A percentile compares a stretch with the other conserved stretches of the same genome.
These are phyloP conservation scores for Inga oerstediana DNA, from an alignment of 306 rosid genomes.

Conservation along the genomic window DNA sequence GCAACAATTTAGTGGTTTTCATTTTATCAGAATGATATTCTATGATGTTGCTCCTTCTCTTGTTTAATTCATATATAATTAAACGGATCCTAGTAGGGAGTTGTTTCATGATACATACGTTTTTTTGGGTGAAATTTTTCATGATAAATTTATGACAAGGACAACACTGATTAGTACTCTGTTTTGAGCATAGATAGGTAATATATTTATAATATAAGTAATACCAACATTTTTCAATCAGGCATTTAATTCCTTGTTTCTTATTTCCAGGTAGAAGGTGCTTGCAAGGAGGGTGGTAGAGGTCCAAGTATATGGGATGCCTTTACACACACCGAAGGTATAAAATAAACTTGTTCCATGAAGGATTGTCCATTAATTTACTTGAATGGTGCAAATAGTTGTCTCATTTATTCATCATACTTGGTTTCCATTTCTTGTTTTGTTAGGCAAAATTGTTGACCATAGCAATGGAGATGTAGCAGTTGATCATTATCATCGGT, in stretches of 20 bases:
- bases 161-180: constrained; percentile 1
- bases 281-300: constrained; percentile 71
- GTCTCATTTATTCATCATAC: constrained; percentile 2
- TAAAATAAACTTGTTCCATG: constrained; percentile 6
- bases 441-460: constrained; percentile 70
- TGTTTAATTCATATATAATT: neutral
- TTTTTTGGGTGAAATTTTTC: neutral
- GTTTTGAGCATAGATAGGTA: neutral
- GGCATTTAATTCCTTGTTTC: constrained; percentile 29
- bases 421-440: constrained; percentile 31
- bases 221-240: neutral
- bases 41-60: constrained; percentile 4
- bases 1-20: neutral
- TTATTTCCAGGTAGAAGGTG: constrained; percentile 83
- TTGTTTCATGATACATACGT: neutral
- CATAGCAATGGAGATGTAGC: constrained; percentile 85
- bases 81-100: neutral
- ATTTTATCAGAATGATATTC: neutral
- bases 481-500: constrained; percentile 88
- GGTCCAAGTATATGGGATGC: constrained; percentile 94
- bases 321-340: constrained; percentile 75
- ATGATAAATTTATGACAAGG: neutral
- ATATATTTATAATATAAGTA: constrained; percentile 10
- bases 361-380: constrained; percentile 21
- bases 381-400: neutral